These are phyloP conservation scores for Lachnellula subtilissima DNA, from an alignment of 2,329 filamentous ascomycete genomes.

Conservation along the genomic window DNA sequence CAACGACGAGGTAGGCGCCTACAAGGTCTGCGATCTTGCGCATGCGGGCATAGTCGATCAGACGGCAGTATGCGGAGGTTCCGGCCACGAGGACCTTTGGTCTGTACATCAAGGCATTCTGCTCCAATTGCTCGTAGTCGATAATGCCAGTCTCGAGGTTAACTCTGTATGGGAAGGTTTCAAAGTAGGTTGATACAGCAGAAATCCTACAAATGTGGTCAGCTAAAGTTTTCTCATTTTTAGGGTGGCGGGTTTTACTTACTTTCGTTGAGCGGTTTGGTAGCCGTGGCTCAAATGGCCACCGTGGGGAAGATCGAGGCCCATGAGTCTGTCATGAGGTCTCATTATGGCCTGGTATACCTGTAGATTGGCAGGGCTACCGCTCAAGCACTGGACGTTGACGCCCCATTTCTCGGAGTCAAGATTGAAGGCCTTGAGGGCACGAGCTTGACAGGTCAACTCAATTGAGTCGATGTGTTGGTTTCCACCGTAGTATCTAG, in stretches of 20 bases:
- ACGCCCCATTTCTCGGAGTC: conserved; percentile 92
- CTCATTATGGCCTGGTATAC: conserved; percentile 97
- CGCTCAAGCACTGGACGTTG: conserved; percentile 92
- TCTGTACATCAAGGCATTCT: conserved; percentile 85
- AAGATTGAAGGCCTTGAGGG: conserved; percentile 84
- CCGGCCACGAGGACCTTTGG: conserved; percentile 95
- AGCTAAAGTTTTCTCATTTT: conserved; percentile 4
- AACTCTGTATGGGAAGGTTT: conserved; percentile 95
- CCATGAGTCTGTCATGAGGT: conserved; percentile 94
- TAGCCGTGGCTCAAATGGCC: conserved; percentile 97
- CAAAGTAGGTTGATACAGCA: conserved; percentile 96
- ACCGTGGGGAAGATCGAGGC: conserved; percentile 91
- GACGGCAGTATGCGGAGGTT: conserved; percentile 95
- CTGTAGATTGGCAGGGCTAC: conserved; percentile 94
- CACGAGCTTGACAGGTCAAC: conserved; percentile 88
- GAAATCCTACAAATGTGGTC: conserved; percentile 61
- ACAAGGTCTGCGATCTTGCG: conserved; percentile 90
- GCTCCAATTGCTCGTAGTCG: conserved; percentile 89
- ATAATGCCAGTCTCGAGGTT: conserved; percentile 89
- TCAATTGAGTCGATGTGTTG: conserved; percentile 98
- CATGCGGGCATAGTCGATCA: conserved; percentile 97
- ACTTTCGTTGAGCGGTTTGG: conserved; percentile 92
- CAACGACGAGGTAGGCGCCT: conserved; percentile 89
- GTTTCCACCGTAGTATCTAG: conserved; percentile 98
- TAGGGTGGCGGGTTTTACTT: conserved; percentile 31